These are phyloP conservation scores for Yamadazyma sp. DNA, from an alignment of 805 yeast species.

Conservation along the genomic window DNA sequence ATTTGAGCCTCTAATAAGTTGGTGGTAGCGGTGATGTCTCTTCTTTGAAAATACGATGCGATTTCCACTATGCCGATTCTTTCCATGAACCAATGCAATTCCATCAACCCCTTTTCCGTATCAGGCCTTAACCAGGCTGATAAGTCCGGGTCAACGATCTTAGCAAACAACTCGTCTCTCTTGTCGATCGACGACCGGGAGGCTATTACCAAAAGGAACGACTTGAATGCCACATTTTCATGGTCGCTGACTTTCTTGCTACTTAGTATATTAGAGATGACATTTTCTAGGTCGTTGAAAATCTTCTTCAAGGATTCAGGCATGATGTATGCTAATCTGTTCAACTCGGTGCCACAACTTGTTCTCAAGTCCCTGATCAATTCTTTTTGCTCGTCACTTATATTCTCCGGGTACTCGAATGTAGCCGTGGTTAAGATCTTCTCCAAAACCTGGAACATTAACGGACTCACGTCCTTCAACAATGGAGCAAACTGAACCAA, in stretches of 20 bases:
- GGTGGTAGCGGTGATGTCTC: conserved; percentile 78
- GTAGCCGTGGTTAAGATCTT: conserved; percentile 83
- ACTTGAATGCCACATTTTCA: conserved; percentile 90
- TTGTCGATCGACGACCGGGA: conserved; percentile 76
- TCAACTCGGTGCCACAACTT: conserved; percentile 91
- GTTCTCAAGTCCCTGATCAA: conserved; percentile 83
- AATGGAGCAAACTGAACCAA: conserved; percentile 92
- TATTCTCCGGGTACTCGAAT: conserved; percentile 66
- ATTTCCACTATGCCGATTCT: conserved; percentile 91
- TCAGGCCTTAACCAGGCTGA: conserved; percentile 90
- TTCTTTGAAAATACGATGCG: conserved; percentile 81
- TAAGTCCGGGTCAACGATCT: conserved; percentile 91
- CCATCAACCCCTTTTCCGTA: conserved; percentile 85
- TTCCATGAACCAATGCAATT: conserved; percentile 98
- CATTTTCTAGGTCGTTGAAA: conserved; percentile 78
- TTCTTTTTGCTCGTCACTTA: conserved; percentile 74
- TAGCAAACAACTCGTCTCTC: conserved; percentile 75
- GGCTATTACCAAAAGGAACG: conserved; percentile 87
- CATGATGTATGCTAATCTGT: conserved; percentile 90
- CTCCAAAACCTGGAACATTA: conserved; percentile 83
- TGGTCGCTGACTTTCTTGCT: conserved; percentile 77
- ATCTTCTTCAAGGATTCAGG: conserved; percentile 86
- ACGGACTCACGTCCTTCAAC: conserved; percentile 68
- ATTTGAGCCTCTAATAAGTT: conserved; percentile 75
- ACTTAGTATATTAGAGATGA: conserved; percentile 67